A percentile compares a stretch with the other conserved stretches of the same genome.
Evolutionary conservation across 768 basidiomycete species (phyloP).

Genomic region (Suillus spraguei): DNA sequence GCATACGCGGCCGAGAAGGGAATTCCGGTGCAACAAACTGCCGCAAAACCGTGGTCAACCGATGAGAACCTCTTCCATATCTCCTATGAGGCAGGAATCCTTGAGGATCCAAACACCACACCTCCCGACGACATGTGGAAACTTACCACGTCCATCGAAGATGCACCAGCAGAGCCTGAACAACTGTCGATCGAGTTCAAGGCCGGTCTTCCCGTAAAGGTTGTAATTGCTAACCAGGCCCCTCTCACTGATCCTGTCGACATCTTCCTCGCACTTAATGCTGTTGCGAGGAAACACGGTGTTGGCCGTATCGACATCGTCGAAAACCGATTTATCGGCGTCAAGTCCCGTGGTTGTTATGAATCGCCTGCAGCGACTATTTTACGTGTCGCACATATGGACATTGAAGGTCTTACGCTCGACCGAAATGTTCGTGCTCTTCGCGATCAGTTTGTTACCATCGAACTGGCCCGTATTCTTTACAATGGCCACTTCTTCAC

Average conservation of each 20-base stretch:
- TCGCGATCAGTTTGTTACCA: conserved; percentile 93
- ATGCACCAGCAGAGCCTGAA: conserved; percentile 80
- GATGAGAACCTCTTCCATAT: conserved; percentile 99
- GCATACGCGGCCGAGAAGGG: conserved; percentile 83
- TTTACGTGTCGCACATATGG: conserved; percentile 92
- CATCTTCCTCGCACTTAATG: conserved; percentile 89
- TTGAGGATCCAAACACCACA: conserved; percentile 94
- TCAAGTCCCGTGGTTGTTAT: conserved; percentile 99
- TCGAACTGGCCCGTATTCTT: conserved; percentile 85
- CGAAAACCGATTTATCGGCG: conserved; percentile 99
- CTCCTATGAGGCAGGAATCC: conserved; percentile 98
- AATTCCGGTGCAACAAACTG: conserved; percentile 82
- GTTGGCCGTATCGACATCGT: conserved; percentile 98
- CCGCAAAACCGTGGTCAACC: conserved; percentile 98
- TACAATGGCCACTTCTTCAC: conserved; percentile 99
- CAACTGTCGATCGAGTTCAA: conserved; percentile 84
- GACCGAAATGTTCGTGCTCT: conserved; percentile 96
- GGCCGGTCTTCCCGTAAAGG: conserved; percentile 84
- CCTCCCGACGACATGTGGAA: conserved; percentile 99
- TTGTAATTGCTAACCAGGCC: conserved; percentile 66
- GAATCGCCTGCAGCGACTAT: conserved; percentile 97
- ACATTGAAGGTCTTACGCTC: conserved; percentile 96
- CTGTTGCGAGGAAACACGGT: conserved; percentile 92
- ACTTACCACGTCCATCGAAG: conserved; percentile 81
- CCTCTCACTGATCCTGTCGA: conserved; percentile 91